Percentiles rank a stretch among this genome's conserved stretches.
These are phyloP conservation scores for Coemansia sp. DNA, from an alignment of 192 early-diverging fungal genomes.

Conservation along the genomic window DNA sequence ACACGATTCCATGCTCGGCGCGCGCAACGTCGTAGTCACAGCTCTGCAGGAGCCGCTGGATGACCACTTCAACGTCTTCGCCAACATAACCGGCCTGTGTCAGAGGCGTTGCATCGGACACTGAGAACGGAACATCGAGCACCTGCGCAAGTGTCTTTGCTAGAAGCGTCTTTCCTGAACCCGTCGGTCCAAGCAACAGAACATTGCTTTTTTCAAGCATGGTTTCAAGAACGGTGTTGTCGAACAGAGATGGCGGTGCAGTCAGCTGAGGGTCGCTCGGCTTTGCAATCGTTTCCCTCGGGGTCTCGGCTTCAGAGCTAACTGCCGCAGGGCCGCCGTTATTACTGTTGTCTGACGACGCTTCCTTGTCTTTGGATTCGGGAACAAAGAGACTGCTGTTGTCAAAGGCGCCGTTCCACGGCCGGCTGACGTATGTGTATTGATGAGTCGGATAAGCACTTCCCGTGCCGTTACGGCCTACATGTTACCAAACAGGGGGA, in stretches of 20 bases:
- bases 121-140: conserved; percentile 82
- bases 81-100: conserved; percentile 91
- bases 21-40: conserved; percentile 83
- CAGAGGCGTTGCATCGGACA: conserved; percentile 88
- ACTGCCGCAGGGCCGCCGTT: neutral
- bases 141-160: conserved; percentile 80
- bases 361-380: conserved; percentile 3
- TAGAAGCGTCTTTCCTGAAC: conserved; percentile 80
- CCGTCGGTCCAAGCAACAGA: conserved; percentile 80
- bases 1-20: conserved; percentile 84
- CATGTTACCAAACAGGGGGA: too few relatives aligned
- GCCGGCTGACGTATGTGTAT: conserved; percentile 36
- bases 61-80: conserved; percentile 86
- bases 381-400: conserved; percentile 34
- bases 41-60: conserved; percentile 79
- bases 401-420: conserved; percentile 45
- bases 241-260: neutral
- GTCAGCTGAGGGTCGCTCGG: neutral
- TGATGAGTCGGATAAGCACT: conserved; percentile 43
- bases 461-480: conserved; percentile 40
- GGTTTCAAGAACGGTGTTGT: conserved; percentile 33
- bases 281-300: neutral
- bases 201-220: conserved; percentile 90
- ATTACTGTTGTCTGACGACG: neutral
- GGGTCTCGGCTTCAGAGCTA: neutral